Base-by-base conservation (phyloP, 768 basidiomycete genomes). In the Boletus rubroflammeus region DNA sequence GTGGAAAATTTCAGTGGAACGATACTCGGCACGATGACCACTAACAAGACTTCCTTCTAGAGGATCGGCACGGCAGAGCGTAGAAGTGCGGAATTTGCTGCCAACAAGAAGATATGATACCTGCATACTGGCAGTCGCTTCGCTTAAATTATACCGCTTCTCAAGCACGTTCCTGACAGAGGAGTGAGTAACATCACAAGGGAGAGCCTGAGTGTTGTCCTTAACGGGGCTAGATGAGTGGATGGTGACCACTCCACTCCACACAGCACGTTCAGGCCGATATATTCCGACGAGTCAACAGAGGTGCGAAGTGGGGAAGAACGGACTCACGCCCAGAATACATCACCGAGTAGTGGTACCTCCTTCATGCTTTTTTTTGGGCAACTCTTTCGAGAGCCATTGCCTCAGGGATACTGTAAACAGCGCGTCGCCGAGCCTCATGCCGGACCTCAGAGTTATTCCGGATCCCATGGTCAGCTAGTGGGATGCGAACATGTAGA, bases 161-260 rank as follows among this genome's bases (percentile, higher is more conserved):
- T 91, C 81, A 23, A 92, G 81, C 50, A 92, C 78, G 62, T 89
- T 90, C 26, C 88, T 90, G 56, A 15, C 11, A 28, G 39, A 41
- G 10, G 14, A 19, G 17, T 61, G 53, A 52, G 60, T 36, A 44
- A 50, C 3, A 10, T 34, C 11, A 36, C 34, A 43, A 35, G 46
- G n/a, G 43, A 29, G 35, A 44, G n/a, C n/a, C n/a, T n/a, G n/a
- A n/a, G 42, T 23, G n/a, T 44, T 5, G 7, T 29, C 67, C 83
- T 63, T 63, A 88, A 34, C 87, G 89, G 76, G 13, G 85, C 82
- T 40, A 92, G 81, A 63, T 90, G 88, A 11, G 81, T 82, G 65
- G 89, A 90, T 3, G 89, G 90, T 3, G 81, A 73, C 89, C 89
- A 91, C 34, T 90, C 81, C 55, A 82, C 75, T 17, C 89, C 89